Conservation (phyloP, 2,329 filamentous ascomycete genomes). For the Colletotrichum musae region DNA sequence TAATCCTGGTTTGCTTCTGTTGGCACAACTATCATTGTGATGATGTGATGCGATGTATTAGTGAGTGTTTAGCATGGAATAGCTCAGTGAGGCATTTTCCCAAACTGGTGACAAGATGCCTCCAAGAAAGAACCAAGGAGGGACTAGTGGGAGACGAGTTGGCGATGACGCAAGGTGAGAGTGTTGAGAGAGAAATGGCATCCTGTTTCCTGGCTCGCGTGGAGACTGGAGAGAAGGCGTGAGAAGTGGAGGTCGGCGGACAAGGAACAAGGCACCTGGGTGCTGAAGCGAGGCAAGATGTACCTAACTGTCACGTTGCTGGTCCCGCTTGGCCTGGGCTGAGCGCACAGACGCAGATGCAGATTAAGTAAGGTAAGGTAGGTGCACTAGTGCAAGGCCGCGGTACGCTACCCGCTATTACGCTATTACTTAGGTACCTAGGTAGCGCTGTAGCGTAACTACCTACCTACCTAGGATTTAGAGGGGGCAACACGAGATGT, state of each 20-base stretch:
- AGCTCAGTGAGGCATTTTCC: conserved; percentile 1
- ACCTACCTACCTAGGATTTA: neutral
- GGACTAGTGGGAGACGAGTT: conserved; percentile 1
- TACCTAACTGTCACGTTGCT: neutral
- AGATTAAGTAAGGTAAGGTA: conserved; percentile 5
- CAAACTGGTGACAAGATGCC: neutral
- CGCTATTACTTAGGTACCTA: neutral
- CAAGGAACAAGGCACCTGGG: neutral
- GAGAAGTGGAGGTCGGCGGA: neutral
- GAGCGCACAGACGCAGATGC: conserved; percentile 14
- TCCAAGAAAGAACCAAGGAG: conserved; percentile 6
- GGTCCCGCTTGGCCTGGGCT: neutral
- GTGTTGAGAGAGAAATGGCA: neutral
- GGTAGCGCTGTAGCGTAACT: neutral
- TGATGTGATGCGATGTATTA: too few species aligned
- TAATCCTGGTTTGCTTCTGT: neutral
- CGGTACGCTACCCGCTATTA: neutral
- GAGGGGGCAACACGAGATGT: conserved; percentile 20
- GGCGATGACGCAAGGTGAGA: conserved; percentile 24
- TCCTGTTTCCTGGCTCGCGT: neutral
- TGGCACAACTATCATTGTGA: neutral
- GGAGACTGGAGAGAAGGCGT: neutral
- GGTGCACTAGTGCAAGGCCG: neutral
- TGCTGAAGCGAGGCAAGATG: neutral
- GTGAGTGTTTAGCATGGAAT: neutral